These are phyloP conservation scores for Dipodascus geniculatus DNA, from an alignment of 805 yeast genomes.

Conservation along the genomic window DNA sequence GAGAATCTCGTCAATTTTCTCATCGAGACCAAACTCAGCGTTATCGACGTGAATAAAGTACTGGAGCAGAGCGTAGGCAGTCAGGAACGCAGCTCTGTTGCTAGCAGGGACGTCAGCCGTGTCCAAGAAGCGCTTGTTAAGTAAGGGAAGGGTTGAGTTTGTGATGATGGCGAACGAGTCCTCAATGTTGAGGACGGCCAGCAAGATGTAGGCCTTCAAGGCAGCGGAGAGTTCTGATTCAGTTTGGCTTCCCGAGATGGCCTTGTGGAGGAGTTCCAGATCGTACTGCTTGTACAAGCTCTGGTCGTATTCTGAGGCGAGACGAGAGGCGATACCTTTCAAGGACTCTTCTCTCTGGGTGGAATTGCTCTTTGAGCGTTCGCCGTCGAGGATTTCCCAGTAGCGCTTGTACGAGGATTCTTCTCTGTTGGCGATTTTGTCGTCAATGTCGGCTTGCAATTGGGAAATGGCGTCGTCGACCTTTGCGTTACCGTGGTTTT, in stretches of 20 bases:
- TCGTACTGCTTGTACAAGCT: constrained; percentile 13
- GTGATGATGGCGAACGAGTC: constrained; percentile 13
- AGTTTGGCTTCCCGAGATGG: constrained; percentile 18
- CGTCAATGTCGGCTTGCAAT: constrained; percentile 9
- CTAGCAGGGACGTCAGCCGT: constrained; percentile 7
- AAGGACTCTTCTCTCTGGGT: constrained; percentile 25
- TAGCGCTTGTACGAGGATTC: constrained; percentile 10
- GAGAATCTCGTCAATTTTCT: constrained; percentile 14
- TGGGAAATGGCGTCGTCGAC: constrained; percentile 14
- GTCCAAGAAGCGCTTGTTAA: constrained; percentile 7
- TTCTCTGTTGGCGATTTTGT: constrained; percentile 5
- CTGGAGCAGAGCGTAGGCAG: constrained; percentile 21
- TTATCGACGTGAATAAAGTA: constrained; percentile 23
- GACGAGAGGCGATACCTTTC: constrained; percentile 15
- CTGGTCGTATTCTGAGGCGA: constrained; percentile 25
- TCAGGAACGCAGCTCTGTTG: constrained; percentile 16
- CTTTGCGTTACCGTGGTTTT: constrained; percentile 2
- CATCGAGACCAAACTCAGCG: constrained; percentile 24
- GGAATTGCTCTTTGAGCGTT: constrained; percentile 21
- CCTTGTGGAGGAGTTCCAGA: constrained; percentile 14
- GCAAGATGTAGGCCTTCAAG: constrained; percentile 19
- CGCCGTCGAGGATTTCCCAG: constrained; percentile 20
- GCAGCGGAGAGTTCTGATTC: constrained; percentile 21
- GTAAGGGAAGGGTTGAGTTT: constrained; percentile 11
- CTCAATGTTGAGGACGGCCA: constrained; percentile 19